These are phyloP conservation scores for Mucor irregularis DNA, from an alignment of 371 early-diverging fungal genomes.

Conservation along the genomic window DNA sequence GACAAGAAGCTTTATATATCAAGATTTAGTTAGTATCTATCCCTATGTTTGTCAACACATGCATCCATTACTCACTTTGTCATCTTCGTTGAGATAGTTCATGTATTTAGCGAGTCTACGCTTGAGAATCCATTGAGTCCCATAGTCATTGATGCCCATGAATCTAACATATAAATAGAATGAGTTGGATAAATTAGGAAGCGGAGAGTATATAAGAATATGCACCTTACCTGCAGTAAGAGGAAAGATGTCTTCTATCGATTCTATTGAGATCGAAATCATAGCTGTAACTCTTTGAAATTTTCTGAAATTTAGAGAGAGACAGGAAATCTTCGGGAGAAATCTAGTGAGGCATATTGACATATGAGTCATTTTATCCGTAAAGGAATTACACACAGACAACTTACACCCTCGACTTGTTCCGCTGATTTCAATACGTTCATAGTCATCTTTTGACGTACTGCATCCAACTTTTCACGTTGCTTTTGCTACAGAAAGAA, in stretches of 20 bases:
- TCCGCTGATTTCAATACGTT: constrained; percentile 45
- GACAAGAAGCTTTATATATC: constrained; percentile 39
- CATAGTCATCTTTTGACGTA: constrained; percentile 53
- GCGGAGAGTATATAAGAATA: background rate
- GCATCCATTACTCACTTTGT: constrained; percentile 34
- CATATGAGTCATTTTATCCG: too few species aligned
- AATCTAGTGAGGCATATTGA: constrained; percentile 28
- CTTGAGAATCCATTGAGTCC: constrained; percentile 54
- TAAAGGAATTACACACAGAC: too few species aligned
- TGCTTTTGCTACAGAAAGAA: constrained; percentile 44
- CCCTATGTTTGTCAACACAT: background rate
- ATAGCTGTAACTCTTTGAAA: constrained; percentile 50
- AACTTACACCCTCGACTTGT: constrained; percentile 35
- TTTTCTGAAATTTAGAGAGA: constrained; percentile 38
- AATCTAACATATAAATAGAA: constrained; percentile 32
- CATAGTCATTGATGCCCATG: constrained; percentile 58
- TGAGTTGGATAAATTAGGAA: background rate
- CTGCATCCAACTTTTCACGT: constrained; percentile 58
- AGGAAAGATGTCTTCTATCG: constrained; percentile 49
- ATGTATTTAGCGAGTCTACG: constrained; percentile 55
- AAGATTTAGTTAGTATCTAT: background rate
- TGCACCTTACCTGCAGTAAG: constrained; percentile 51
- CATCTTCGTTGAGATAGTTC: constrained; percentile 55
- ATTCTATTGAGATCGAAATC: constrained; percentile 54
- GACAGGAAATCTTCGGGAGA: constrained; percentile 52